phyloP scores from a whole-genome alignment of 2,329 filamentous ascomycete species.

The Microdochium trichocladiopsis region DNA sequence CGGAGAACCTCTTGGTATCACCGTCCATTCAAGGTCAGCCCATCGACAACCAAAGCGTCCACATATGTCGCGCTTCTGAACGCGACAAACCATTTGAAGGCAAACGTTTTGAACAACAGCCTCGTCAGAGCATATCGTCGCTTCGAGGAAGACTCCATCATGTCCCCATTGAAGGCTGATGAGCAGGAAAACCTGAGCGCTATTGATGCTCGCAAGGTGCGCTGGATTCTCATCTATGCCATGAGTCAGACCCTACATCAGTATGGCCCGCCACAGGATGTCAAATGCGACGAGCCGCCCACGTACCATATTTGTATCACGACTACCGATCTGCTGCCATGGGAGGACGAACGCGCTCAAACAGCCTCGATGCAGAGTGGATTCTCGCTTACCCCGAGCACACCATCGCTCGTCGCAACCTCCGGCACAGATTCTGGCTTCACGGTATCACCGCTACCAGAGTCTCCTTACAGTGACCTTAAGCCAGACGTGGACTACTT shows the following conservation, averaged over 20 bases:
- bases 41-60: conserved; percentile 27
- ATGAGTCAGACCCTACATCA: conserved; percentile 65
- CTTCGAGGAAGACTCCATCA: conserved; percentile 58
- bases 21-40: conserved; percentile 34
- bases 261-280: conserved; percentile 53
- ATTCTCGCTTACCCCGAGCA: background rate
- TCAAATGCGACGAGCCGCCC: conserved; percentile 46
- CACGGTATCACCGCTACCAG: conserved; percentile 11
- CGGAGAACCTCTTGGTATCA: conserved; percentile 34
- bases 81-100: conserved; percentile 38
- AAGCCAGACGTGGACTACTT: conserved; percentile 51
- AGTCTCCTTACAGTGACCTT: conserved; percentile 22
- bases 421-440: background rate
- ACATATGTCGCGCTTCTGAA: conserved; percentile 45
- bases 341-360: conserved; percentile 27
- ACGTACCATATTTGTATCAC: conserved; percentile 49
- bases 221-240: conserved; percentile 72
- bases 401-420: conserved; percentile 3
- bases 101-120: conserved; percentile 32
- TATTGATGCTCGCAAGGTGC: conserved; percentile 65
- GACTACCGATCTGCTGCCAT: conserved; percentile 34
- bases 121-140: conserved; percentile 62
- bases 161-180: conserved; percentile 43
- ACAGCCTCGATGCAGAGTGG: conserved; percentile 16
- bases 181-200: conserved; percentile 50